phyloP scores from a whole-genome alignment of 164 flowering plant genomes.

The grape (Vitis vinifera) region DNA sequence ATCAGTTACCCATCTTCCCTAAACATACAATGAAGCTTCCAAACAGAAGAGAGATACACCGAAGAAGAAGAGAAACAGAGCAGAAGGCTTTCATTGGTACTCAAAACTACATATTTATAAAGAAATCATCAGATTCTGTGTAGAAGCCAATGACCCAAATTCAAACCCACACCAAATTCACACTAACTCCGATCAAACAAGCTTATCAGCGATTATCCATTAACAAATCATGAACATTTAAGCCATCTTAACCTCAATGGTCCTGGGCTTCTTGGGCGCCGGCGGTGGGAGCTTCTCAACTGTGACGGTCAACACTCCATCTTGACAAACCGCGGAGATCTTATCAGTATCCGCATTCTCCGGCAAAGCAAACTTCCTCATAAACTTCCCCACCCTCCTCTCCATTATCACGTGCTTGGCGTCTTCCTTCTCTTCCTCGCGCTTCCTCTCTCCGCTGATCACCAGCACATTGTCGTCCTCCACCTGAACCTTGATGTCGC shows the following conservation, averaged over 20 bases:
- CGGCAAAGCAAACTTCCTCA: constrained; percentile 65
- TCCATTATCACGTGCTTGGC: constrained; percentile 63
- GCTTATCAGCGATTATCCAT: neutral
- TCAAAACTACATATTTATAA: no score
- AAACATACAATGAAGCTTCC: no score
- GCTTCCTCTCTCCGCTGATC: constrained; percentile 37
- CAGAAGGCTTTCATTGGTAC: no score
- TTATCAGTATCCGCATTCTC: constrained; percentile 49
- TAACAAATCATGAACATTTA: neutral
- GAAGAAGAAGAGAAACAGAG: no score
- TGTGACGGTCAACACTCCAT: constrained; percentile 62
- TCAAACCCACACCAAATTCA: neutral
- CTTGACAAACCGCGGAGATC: constrained; percentile 48
- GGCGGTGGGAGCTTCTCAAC: constrained; percentile 66
- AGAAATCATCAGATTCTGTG: no score
- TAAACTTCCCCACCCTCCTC: constrained; percentile 56
- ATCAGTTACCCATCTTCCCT: no score
- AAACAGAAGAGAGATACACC: no score
- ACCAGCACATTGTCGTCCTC: constrained; percentile 40
- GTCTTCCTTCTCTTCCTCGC: constrained; percentile 45
- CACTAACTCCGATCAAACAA: no score
- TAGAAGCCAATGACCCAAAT: no score
- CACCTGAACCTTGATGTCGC: constrained; percentile 37
- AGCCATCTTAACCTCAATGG: constrained; percentile 53
- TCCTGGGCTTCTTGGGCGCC: constrained; percentile 69